These are phyloP conservation scores for Pterocarpus santalinus DNA, from an alignment of 306 rosid genomes.

Conservation along the genomic window DNA sequence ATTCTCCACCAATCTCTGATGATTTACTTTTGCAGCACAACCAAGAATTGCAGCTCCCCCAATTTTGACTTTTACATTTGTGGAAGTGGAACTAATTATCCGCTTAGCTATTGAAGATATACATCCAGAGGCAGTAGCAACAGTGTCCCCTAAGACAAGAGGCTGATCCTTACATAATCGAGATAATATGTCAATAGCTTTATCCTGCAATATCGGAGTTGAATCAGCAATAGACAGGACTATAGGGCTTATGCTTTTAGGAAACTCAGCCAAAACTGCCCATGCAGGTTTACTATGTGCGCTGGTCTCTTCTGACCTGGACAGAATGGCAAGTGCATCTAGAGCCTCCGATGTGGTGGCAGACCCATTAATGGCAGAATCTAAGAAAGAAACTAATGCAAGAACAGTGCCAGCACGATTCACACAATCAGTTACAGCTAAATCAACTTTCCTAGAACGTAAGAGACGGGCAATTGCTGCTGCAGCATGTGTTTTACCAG, in stretches of 20 bases:
- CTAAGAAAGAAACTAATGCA: conserved; percentile 89
- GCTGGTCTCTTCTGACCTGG: conserved; percentile 66
- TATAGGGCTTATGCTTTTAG: conserved; percentile 85
- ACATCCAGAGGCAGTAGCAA: conserved; percentile 73
- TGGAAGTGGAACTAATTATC: conserved; percentile 74
- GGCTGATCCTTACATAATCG: conserved; percentile 92
- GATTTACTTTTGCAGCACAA: conserved; percentile 92
- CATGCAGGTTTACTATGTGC: conserved; percentile 83
- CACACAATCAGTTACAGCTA: conserved; percentile 78
- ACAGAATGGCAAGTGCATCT: conserved; percentile 92
- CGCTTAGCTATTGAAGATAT: conserved; percentile 80
- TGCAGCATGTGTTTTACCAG: conserved; percentile 91
- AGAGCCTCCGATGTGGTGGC: conserved; percentile 81
- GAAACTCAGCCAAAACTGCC: conserved; percentile 89
- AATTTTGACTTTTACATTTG: conserved; percentile 71
- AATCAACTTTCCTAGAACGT: conserved; percentile 73
- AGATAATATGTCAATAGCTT: conserved; percentile 90
- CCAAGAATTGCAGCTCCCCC: conserved; percentile 91
- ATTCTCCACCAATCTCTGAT: conserved; percentile 86
- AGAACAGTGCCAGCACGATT: conserved; percentile 95
- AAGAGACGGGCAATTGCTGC: conserved; percentile 95
- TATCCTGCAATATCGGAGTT: conserved; percentile 83
- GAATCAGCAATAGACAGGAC: conserved; percentile 82
- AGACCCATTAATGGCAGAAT: conserved; percentile 70
- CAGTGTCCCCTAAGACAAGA: conserved; percentile 72